These are phyloP conservation scores for Oryza brachyantha DNA, from an alignment of 176 grass and related monocot species.

Conservation along the genomic window DNA sequence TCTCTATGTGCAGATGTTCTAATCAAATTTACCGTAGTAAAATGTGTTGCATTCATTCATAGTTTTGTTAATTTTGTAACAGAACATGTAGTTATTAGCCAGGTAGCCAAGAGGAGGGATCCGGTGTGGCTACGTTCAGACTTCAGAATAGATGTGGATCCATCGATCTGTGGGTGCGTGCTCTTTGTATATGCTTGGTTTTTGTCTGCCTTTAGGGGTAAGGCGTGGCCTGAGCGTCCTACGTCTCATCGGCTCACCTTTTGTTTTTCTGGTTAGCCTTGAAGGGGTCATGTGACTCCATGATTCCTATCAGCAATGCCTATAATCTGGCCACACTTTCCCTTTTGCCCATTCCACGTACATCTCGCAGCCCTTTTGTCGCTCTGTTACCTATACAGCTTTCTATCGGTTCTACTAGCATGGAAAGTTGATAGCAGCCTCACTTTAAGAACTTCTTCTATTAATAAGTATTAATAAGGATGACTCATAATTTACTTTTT, in stretches of 20 bases:
- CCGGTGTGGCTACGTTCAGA: not conserved
- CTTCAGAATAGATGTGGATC: not conserved
- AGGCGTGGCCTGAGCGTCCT: slow-evolving; percentile 2
- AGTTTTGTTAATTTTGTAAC: too few species aligned
- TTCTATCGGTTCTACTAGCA: too few species aligned
- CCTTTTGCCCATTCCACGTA: not conserved
- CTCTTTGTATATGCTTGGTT: not conserved
- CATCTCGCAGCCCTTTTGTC: not conserved
- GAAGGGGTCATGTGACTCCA: slow-evolving; percentile 49
- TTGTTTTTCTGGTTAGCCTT: not conserved
- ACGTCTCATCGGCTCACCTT: not conserved
- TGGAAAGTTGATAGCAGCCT: too few species aligned
- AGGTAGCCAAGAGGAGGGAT: not conserved
- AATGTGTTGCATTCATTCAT: too few species aligned
- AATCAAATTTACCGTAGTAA: too few species aligned
- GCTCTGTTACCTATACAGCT: too few species aligned
- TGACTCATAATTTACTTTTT: too few species aligned
- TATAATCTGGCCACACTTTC: slow-evolving; percentile 3
- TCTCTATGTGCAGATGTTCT: too few species aligned
- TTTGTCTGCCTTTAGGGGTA: slow-evolving; percentile 16
- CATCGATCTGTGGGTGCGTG: not conserved
- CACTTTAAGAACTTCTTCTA: not conserved
- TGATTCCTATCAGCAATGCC: slow-evolving; percentile 35
- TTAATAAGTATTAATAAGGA: not conserved
- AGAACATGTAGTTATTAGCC: too few species aligned